phyloP scores from a whole-genome alignment of 202 grass and related monocot genomes.

The Bolboschoenoplectus hybrid region DNA sequence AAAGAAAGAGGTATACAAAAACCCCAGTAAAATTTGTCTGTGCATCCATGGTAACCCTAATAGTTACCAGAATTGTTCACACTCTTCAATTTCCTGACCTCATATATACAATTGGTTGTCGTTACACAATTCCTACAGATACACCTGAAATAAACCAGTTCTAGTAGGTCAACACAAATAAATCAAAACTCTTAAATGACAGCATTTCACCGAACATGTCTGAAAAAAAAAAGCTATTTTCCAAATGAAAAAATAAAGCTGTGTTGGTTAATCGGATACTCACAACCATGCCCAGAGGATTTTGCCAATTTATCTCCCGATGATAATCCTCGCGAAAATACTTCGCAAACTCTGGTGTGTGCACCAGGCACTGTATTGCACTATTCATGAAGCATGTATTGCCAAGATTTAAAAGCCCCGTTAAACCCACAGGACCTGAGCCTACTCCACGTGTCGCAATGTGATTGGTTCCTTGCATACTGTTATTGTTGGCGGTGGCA shows the following conservation, averaged over 20 bases:
- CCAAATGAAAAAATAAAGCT: constrained; percentile 20
- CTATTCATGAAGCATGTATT: constrained; percentile 99
- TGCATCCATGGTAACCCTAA: neutral
- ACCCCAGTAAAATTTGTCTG: neutral
- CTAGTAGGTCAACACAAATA: constrained; percentile 10
- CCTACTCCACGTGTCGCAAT: constrained; percentile 60
- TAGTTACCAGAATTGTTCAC: neutral
- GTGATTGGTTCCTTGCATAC: constrained; percentile 54
- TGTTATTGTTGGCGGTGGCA: constrained; percentile 61
- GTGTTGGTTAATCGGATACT: constrained; percentile 50
- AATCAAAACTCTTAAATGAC: constrained; percentile 10
- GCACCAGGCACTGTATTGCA: constrained; percentile 94
- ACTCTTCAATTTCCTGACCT: neutral
- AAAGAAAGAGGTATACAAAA: neutral
- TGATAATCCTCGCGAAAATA: constrained; percentile 98
- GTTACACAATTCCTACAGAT: neutral
- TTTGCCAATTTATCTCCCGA: constrained; percentile 95
- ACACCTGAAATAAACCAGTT: neutral
- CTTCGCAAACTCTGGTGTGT: constrained; percentile 92
- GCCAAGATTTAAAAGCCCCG: constrained; percentile 89
- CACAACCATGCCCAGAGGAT: constrained; percentile 95
- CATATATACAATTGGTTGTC: constrained; percentile 2
- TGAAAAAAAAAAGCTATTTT: neutral
- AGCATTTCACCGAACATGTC: neutral
- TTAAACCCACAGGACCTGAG: constrained; percentile 63